These are phyloP conservation scores for Aspergillus cavernicola DNA, from an alignment of 495 filamentous ascomycete genomes.

Conservation along the genomic window DNA sequence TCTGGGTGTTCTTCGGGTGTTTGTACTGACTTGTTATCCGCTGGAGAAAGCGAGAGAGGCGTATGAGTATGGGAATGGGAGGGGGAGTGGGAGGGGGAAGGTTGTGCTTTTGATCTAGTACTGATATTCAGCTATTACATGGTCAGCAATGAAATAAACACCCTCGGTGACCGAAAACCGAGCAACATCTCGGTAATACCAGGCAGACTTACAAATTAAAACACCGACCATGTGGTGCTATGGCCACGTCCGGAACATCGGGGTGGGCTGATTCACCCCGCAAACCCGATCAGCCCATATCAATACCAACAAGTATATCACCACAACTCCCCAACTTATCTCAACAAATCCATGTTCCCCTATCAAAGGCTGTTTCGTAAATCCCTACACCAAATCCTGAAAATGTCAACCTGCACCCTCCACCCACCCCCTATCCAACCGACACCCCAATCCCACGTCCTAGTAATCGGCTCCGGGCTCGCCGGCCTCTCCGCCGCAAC, in stretches of 20 bases:
- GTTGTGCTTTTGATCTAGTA: conserved; percentile 22
- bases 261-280: too few species aligned
- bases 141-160: too few species aligned
- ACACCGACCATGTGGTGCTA: too few species aligned
- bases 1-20: conserved; percentile 17
- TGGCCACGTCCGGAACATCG: too few species aligned
- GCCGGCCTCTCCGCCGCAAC: conserved; percentile 28
- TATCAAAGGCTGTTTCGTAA: not conserved
- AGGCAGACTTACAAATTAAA: too few species aligned
- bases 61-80: conserved; percentile 30
- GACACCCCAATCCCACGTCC: conserved; percentile 3
- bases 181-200: too few species aligned
- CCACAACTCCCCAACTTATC: too few species aligned
- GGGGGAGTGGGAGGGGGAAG: conserved; percentile 25
- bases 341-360: too few species aligned
- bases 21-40: conserved; percentile 25
- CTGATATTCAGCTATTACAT: too few species aligned
- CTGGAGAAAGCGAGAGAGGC: conserved; percentile 26
- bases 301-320: too few species aligned
- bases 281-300: too few species aligned
- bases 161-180: too few species aligned
- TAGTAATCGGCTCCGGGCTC: conserved; percentile 21
- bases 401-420: conserved; percentile 5
- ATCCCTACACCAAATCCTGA: not conserved
- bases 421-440: not conserved